Percentiles rank a stretch among this genome's conserved stretches.
These are phyloP conservation scores for Amanita rubescens DNA, from an alignment of 768 basidiomycete species.

Conservation along the genomic window DNA sequence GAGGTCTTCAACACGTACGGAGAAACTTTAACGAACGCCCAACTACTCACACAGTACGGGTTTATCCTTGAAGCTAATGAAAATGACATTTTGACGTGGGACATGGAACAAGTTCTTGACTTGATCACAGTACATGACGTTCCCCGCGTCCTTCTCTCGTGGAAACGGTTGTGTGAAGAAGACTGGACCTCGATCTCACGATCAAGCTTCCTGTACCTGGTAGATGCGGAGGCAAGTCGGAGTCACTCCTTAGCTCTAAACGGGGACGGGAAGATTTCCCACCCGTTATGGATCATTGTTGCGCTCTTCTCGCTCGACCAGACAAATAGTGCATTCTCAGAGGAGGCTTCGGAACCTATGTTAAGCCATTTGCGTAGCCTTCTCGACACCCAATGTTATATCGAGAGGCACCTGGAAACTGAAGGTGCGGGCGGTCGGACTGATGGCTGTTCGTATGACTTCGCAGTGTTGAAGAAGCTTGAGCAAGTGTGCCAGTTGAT, in stretches of 20 bases:
- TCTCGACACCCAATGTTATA: background rate
- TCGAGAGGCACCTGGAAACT: constrained; percentile 4
- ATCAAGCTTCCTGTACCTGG: constrained; percentile 13
- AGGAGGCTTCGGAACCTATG: background rate
- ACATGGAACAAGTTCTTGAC: constrained; percentile 23
- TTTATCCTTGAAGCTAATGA: constrained; percentile 72
- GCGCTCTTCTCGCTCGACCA: constrained; percentile 17
- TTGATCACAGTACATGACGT: background rate
- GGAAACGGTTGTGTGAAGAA: background rate
- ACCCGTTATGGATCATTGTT: constrained; percentile 41
- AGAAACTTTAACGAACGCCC: constrained; percentile 54
- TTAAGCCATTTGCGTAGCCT: background rate
- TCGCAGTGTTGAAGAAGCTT: constrained; percentile 10
- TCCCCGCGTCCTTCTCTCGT: background rate
- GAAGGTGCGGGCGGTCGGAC: background rate
- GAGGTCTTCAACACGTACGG: constrained; percentile 80
- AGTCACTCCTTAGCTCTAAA: constrained; percentile 29
- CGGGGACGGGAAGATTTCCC: constrained; percentile 44
- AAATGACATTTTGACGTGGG: constrained; percentile 48
- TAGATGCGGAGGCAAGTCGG: constrained; percentile 10
- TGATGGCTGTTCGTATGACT: background rate
- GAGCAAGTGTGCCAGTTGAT: constrained; percentile 15
- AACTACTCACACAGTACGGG: constrained; percentile 63
- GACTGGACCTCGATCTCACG: background rate
- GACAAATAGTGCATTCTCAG: background rate